Base-by-base conservation (phyloP, 805 yeast genomes). In the Geotrichum ghanense region DNA sequence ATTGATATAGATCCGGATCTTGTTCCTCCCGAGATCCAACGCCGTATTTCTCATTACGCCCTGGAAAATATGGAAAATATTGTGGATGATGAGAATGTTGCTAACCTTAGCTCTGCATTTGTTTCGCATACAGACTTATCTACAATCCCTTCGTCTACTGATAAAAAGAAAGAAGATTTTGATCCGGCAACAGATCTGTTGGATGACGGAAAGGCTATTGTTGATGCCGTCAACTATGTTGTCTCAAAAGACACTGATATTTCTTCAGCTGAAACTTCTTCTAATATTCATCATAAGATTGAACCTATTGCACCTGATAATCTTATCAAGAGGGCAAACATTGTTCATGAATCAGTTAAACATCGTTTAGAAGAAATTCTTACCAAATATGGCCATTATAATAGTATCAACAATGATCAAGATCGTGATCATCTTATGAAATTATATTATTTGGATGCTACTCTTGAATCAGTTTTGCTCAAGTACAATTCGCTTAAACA, bases 11-110 rank as follows among this genome's bases (percentile, higher is more conserved):
- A 84, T 54, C 72, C 72, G 48, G 79, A 72, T 19, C 63, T 70
- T 19, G 71, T 84, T 53, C 81, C 89, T 10, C 75, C 73, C 45
- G 68, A 72, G 44, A 72, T 81, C 52, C 78, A 76, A 56, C 83
- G 87, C 39, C 75, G 79, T 56, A 75, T 88, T 49, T 92, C 94
- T 1, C 71, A 84, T 41, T 79, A 83, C 54, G 75, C 92, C 43
- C 80, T 89, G 81, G 75, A 82, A 55, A 89, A 89, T 61, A 81
- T 88, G 54, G 61, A 55, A 43, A 43, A 44, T 5, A 24, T 41
- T 23, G 47, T 49, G 17, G 51, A 52, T 17, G 55, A 52, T 20
- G 46, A 26, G 23, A 34, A 26, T 22, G 50, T 35, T 6, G 21
- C 35, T 16, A 48, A 54, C 44, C 55, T 50, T 17, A 58, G 55